Evolutionary conservation across 2,329 filamentous ascomycete species (phyloP).

Genomic region (Trichoderma cornu-damae): DNA sequence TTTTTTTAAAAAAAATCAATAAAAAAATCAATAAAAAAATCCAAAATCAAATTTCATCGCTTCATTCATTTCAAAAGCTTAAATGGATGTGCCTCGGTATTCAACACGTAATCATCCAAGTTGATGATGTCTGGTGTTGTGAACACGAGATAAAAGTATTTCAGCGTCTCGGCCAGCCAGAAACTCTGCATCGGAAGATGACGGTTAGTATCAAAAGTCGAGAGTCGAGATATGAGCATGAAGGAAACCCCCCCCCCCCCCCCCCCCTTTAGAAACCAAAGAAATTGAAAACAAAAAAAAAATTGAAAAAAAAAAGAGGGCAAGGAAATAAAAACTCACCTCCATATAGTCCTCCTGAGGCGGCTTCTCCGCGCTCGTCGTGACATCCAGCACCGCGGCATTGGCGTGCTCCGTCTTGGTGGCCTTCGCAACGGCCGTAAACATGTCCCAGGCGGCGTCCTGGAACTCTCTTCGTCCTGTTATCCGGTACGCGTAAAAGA

Average conservation of each 20-base stretch:
- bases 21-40: too few relatives aligned
- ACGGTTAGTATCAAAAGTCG: constrained; percentile 33
- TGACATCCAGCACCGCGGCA: constrained; percentile 59
- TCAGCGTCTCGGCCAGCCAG: constrained; percentile 77
- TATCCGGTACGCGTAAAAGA: constrained; percentile 71
- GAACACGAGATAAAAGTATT: constrained; percentile 70
- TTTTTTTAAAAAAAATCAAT: too few relatives aligned
- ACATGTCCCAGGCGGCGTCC: constrained; percentile 69
- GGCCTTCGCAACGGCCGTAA: constrained; percentile 53
- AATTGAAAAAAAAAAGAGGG: background rate
- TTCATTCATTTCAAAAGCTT: constrained; percentile 20
- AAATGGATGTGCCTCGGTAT: constrained; percentile 51
- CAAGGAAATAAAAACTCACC: constrained; percentile 27
- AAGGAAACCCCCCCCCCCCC: too few relatives aligned
- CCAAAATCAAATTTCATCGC: too few relatives aligned
- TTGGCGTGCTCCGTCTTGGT: constrained; percentile 57
- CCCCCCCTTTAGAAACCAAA: too few relatives aligned
- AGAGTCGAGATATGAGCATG: too few relatives aligned
- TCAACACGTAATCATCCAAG: constrained; percentile 56
- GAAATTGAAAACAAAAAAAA: background rate
- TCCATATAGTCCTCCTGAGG: constrained; percentile 54
- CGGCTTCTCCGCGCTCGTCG: constrained; percentile 21
- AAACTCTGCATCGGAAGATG: constrained; percentile 57
- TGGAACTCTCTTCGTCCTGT: constrained; percentile 61
- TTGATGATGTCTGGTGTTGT: constrained; percentile 52